These are phyloP conservation scores for Silene latifolia DNA, from an alignment of 148 eudicot genomes.

Conservation along the genomic window DNA sequence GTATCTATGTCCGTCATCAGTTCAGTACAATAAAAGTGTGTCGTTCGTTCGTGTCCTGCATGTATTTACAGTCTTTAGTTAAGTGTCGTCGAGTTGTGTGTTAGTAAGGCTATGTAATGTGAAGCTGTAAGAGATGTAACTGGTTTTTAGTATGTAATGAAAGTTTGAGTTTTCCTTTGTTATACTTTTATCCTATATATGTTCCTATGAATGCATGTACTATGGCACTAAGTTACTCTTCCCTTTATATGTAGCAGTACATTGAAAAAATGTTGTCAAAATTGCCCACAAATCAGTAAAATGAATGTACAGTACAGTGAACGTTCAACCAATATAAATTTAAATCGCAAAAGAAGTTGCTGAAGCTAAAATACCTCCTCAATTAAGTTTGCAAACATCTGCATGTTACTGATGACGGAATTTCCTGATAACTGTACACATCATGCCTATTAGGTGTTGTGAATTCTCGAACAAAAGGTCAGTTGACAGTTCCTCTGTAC, in stretches of 20 bases:
- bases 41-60: not conserved
- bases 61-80: not conserved
- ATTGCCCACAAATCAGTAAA: no score
- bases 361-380: conserved; percentile 33
- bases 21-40: not conserved
- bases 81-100: not conserved
- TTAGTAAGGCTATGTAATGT: not conserved
- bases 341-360: not conserved
- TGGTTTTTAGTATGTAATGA: not conserved
- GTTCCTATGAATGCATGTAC: no score
- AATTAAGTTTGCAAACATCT: conserved; percentile 15
- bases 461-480: not conserved
- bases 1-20: not conserved
- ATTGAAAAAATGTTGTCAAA: no score
- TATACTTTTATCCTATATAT: not conserved
- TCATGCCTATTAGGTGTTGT: no score
- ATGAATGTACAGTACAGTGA: not conserved
- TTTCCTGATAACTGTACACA: conserved; percentile 31
- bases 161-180: not conserved
- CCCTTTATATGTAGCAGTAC: no score
- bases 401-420: conserved; percentile 21
- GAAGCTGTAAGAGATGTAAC: not conserved
- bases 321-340: not conserved
- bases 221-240: no score
- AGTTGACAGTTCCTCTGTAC: conserved; percentile 12